Base-by-base conservation (phyloP, 352 stramenopile species). In the Phytophthora brassicae region DNA sequence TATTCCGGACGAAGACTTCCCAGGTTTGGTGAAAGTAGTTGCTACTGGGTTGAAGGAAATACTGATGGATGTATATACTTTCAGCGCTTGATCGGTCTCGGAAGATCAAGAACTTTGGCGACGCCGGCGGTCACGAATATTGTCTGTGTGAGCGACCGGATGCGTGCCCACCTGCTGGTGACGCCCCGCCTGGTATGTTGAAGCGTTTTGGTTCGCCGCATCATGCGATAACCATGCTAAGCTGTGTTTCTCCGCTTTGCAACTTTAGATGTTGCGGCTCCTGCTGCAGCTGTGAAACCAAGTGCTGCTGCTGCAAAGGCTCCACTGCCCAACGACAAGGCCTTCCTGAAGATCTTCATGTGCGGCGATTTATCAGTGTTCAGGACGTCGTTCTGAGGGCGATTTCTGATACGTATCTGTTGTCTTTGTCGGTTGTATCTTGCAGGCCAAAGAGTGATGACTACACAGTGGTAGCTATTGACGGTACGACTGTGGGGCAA, bases 81-180 rank as follows among this genome's bases (percentile, higher is more conserved):
- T 9, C 46, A 93, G 87, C 87, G 4, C 64, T 96, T 13, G 85
- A 96, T 50, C 78, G 85, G 13, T 94, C 85, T 6, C 71, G 87
- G 7, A 94, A 93, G 64, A 96, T 96, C 56, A 96, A 96, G 66
- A 94, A 94, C 67, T 94, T 96, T 74, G 87, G 87, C n/a, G 86
- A 95, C 54, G 85, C 85, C 28, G 86, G 85, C 0, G 85, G 84
- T 4, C 87, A 96, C 43, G 86, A 94, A 48, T 96, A 93, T 54
- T 96, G 87, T 55, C 66, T 96, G 26, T 96, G 87, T 57, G 87
- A 96, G 28, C 80, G 87, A 17, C 85, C 87, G 1, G 87, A 96
- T 54, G 86, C 84, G 1, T 96, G 87, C 53, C 87, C 87, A 12
- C 87, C 87, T 13, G 81, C 75, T 2, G 76, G 79, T 11, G 84